These are phyloP conservation scores for Meredithiella fracta DNA, from an alignment of 2,329 filamentous ascomycete genomes.

Conservation along the genomic window DNA sequence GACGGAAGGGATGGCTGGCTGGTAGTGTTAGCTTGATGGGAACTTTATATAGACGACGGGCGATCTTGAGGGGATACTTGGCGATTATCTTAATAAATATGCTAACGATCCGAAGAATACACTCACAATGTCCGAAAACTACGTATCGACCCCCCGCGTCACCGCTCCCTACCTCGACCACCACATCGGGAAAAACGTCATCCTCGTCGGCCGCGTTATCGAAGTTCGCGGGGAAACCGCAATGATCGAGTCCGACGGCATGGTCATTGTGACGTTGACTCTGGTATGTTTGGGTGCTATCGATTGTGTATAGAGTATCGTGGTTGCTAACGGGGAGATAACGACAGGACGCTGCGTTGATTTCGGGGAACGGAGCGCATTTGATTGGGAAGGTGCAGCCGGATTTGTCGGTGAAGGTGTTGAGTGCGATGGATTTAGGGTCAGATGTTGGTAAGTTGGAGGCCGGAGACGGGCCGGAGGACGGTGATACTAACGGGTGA, in stretches of 20 bases:
- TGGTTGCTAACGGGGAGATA: neutral
- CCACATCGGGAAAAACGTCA: constrained; percentile 61
- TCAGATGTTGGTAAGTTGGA: constrained; percentile 44
- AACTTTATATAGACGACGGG: no score
- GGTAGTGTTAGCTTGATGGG: no score
- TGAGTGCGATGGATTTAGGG: constrained; percentile 55
- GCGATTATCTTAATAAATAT: no score
- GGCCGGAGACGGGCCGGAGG: neutral
- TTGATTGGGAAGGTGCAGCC: constrained; percentile 65
- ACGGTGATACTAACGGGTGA: neutral
- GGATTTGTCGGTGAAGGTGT: constrained; percentile 54
- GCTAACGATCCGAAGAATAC: no score
- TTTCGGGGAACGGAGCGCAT: constrained; percentile 53
- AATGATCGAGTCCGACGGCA: constrained; percentile 63
- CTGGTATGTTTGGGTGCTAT: constrained; percentile 32
- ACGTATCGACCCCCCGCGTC: constrained; percentile 58
- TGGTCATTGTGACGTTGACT: constrained; percentile 58
- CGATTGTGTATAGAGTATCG: neutral
- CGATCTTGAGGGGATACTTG: no score
- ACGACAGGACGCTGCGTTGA: constrained; percentile 50
- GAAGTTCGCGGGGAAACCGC: constrained; percentile 70
- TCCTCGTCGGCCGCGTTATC: constrained; percentile 69
- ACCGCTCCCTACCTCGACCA: constrained; percentile 62
- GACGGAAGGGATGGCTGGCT: no score
- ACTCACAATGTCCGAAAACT: constrained; percentile 49